Conservation (phyloP, 2,329 filamentous ascomycete genomes). For the Paracoccidioides lutzii region DNA sequence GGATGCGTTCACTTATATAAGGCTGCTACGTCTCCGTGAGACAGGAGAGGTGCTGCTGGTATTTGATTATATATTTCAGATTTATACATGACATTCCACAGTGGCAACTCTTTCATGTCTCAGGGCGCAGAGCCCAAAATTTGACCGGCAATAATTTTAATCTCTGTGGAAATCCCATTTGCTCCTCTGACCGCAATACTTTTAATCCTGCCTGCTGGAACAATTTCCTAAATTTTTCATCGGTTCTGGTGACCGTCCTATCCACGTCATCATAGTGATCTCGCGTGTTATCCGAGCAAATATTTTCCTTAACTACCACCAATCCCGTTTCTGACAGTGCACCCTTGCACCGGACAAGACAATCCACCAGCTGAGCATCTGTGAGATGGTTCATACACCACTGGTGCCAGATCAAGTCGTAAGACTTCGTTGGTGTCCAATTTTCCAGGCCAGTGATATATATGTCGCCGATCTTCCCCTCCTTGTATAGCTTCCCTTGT, state of each 20-base stretch:
- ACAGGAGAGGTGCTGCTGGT: background rate
- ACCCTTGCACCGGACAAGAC: slow-evolving; percentile 48
- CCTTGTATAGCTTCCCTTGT: slow-evolving; percentile 22
- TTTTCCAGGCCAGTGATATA: slow-evolving; percentile 62
- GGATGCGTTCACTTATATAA: background rate
- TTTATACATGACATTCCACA: background rate
- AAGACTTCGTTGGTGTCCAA: slow-evolving; percentile 48
- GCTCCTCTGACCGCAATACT: slow-evolving; percentile 57
- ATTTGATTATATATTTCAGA: background rate
- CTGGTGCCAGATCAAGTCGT: slow-evolving; percentile 79
- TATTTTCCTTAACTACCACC: slow-evolving; percentile 72
- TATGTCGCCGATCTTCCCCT: slow-evolving; percentile 47
- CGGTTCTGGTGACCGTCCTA: slow-evolving; percentile 63
- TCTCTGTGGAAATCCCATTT: slow-evolving; percentile 54
- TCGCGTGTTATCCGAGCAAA: slow-evolving; percentile 41
- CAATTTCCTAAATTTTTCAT: slow-evolving; percentile 55
- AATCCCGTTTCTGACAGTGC: slow-evolving; percentile 33
- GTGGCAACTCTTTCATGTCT: background rate
- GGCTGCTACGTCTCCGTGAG: too few species aligned
- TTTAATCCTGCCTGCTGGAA: slow-evolving; percentile 58
- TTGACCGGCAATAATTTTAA: slow-evolving; percentile 57
- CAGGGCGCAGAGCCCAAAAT: slow-evolving; percentile 57
- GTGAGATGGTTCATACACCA: slow-evolving; percentile 81
- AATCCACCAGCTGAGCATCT: slow-evolving; percentile 57
- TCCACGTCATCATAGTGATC: slow-evolving; percentile 68